Evolutionary conservation across 257 asterid genomes (phyloP).

Genomic region (Nicotiana tomentosiformis): DNA sequence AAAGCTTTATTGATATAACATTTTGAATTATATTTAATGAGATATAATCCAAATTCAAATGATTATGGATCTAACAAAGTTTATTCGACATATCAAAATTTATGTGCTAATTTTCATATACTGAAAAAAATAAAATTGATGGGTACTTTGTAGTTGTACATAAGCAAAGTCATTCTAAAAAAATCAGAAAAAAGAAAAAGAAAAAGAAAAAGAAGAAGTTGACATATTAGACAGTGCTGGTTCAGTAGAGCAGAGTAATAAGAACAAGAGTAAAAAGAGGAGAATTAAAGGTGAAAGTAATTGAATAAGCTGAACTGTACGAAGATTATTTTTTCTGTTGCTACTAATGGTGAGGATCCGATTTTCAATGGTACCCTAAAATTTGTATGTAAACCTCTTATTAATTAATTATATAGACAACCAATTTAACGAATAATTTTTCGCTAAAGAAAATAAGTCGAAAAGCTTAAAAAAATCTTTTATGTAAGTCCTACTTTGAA

Average conservation of each 20-base stretch:
- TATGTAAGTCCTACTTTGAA: too few relatives aligned
- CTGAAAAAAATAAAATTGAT: too few relatives aligned
- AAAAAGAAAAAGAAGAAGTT: too few relatives aligned
- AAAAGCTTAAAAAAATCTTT: too few relatives aligned
- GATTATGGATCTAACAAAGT: neutral
- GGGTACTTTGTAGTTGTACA: too few relatives aligned
- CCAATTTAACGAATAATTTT: too few relatives aligned
- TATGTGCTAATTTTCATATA: too few relatives aligned
- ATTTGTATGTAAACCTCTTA: neutral
- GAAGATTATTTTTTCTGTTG: neutral
- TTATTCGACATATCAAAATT: neutral
- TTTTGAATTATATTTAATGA: neutral
- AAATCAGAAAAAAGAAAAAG: too few relatives aligned
- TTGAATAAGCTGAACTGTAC: neutral
- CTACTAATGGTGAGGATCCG: neutral
- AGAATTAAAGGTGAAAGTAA: conserved; percentile 17
- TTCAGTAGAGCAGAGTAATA: neutral
- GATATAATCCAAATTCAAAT: neutral
- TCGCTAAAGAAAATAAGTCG: too few relatives aligned
- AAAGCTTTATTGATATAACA: neutral
- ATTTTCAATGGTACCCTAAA: too few relatives aligned
- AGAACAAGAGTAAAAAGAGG: conserved; percentile 23
- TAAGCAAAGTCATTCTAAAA: too few relatives aligned
- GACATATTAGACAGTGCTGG: neutral
- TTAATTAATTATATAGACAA: neutral